Base-by-base conservation (phyloP, 2,329 filamentous ascomycete genomes). In the Malbranchea zuffiana region DNA sequence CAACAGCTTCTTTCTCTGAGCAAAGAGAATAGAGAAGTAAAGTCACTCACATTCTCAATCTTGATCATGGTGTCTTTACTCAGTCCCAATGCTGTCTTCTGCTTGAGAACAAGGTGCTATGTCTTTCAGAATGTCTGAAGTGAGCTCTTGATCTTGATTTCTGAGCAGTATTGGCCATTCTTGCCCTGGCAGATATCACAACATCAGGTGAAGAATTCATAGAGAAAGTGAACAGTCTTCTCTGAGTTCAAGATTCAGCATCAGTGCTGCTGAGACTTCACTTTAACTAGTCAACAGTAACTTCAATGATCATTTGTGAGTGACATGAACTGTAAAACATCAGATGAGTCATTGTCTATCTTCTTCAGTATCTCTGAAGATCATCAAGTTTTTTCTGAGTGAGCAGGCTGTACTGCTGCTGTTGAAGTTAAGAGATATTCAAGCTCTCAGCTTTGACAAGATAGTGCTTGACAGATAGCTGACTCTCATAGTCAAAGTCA, bases 211-310 rank as follows among this genome's bases (percentile, higher is more conserved):
- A 46, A 39, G 50, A 52, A 41, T 4, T 36, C 41, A 24, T 52
- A 49, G 0, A 57, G 39, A 35, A 55, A 57, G 17, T 40, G 37
- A 25, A 55, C 37, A 6, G 42, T 54, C 42, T 54, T 29, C 24
- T 57, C 44, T 10, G 44, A 50, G 42, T 55, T 39, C 18, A 43
- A 56, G 31, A 55, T 39, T 35, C 12, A 47, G 7, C 19, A 23
- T 7, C 43, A 48, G 42, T 26, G 32, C 42, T 50, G 18, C 1
- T 44, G 35, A 3, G 43, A 45, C 32, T 53, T 40, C 19, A 40
- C 27, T 7, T 48, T 47, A 12, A 24, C 27, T 15, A 44, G 29
- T 23, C 40, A 25, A 33, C 41, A 55, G 42, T 49, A 54, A 15
- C 53, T n/a, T n/a, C n/a, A n/a, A n/a, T n/a, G n/a, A n/a, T n/a